Percentiles rank a stretch among this genome's conserved stretches.
phyloP scores from a whole-genome alignment of 768 basidiomycete species.

The Naganishia randhawae region DNA sequence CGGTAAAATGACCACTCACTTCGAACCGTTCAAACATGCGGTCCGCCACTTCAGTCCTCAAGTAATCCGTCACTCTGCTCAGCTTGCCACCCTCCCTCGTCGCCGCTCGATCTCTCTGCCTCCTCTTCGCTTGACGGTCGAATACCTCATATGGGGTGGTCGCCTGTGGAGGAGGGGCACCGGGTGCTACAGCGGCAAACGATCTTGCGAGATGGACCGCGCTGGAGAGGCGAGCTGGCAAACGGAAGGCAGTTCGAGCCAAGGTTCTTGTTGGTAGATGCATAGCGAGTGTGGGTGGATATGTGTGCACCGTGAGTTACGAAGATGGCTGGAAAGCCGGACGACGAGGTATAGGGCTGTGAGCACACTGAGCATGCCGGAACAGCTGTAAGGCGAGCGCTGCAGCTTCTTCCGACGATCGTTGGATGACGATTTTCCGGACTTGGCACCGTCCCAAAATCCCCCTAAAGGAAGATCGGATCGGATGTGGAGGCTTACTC shows the following conservation, averaged over 20 bases:
- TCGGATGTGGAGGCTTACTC: slow-evolving; percentile 3
- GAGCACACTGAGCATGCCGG: too few relatives aligned
- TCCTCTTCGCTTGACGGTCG: slow-evolving; percentile 70
- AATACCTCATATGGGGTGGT: slow-evolving; percentile 76
- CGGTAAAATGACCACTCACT: slow-evolving; percentile 52
- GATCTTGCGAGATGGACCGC: not conserved
- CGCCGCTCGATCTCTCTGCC: slow-evolving; percentile 74
- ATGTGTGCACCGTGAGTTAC: too few relatives aligned
- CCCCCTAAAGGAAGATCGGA: too few relatives aligned
- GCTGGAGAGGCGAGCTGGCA: not conserved
- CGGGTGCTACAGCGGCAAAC: not conserved
- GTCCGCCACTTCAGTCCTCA: slow-evolving; percentile 84
- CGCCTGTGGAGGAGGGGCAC: slow-evolving; percentile 28
- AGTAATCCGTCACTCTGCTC: slow-evolving; percentile 70
- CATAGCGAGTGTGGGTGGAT: not conserved
- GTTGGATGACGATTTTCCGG: not conserved
- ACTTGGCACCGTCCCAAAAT: not conserved
- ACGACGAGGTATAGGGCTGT: too few relatives aligned
- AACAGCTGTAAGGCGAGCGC: not conserved
- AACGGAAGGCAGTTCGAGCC: not conserved
- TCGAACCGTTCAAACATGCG: slow-evolving; percentile 83
- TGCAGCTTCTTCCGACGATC: not conserved
- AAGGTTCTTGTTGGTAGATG: not conserved
- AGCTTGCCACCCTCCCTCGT: slow-evolving; percentile 32
- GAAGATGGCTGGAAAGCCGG: too few relatives aligned